Base-by-base conservation (phyloP, 495 filamentous ascomycete genomes). In the Tuber brumale region DNA sequence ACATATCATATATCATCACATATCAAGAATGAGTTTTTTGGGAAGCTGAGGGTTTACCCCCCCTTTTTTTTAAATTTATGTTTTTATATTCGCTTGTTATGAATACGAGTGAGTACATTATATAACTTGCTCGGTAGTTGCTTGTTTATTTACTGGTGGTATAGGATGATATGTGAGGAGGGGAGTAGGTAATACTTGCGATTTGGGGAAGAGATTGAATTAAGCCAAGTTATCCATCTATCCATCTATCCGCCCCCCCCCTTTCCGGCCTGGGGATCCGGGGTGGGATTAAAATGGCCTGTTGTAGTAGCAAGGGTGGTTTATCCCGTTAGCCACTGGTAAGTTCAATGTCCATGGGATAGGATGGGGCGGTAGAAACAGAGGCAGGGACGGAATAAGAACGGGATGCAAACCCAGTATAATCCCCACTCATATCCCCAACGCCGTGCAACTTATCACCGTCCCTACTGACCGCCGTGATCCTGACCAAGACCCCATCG, bases 391-490 rank as follows among this genome's bases (percentile, higher is more conserved):
- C 12, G 27, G 57, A 31, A 66, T 31, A 66, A 66, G 57, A 8
- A 66, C 57, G 57, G 57, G 57, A 35, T 31, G 31, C 57, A 35
- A 66, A 66, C 57, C 57, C 57, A 66, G 27, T 66, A 66, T 66
- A 66, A 66, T 66, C 57, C 57, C 57, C 57, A 66, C 57, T 66
- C 57, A 66, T 66, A 35, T 66, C 57, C 57, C 57, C 57, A 18
- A 66, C 57, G n/a, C 57, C 57, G 5, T 66, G 57, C 14, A 66
- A 35, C 6, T 35, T 35, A 66, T 66, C 27, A 19, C 57, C 57
- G 3, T 18, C 12, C 16, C 57, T 66, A 35, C 12, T 66, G 16
- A 66, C 31, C 12, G 57, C 57, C 3, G 57, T 35, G 12, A 66
- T 35, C 57, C 27, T 31, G 27, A 66, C 57, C 27, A 66, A 35